Conservation (phyloP, 371 early-diverging fungal species). For the Mucor racemosus region DNA sequence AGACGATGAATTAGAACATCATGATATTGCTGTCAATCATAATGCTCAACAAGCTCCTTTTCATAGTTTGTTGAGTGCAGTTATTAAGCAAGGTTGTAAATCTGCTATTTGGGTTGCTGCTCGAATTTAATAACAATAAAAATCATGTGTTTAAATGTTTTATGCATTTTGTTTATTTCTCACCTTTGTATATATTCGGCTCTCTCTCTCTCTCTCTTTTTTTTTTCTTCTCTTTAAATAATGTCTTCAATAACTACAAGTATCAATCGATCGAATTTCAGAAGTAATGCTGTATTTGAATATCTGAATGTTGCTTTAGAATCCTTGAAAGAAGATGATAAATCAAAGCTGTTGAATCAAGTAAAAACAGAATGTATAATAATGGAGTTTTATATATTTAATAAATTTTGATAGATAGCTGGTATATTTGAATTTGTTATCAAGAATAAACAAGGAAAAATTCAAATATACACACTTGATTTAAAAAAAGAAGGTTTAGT, state of each 20-base stretch:
- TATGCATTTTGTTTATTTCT: background rate
- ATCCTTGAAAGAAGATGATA: background rate
- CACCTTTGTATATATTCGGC: background rate
- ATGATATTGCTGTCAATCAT: conserved; percentile 90
- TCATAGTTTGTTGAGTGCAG: conserved; percentile 68
- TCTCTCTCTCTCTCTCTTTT: background rate
- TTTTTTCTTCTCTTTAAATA: background rate
- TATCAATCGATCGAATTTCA: no score
- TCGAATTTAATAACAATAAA: conserved; percentile 32
- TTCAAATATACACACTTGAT: conserved; percentile 69
- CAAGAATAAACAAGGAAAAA: conserved; percentile 61
- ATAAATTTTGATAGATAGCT: conserved; percentile 26
- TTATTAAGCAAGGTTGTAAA: conserved; percentile 84
- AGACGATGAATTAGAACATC: conserved; percentile 95
- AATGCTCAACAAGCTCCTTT: conserved; percentile 86
- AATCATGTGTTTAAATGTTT: background rate
- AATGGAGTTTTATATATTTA: background rate
- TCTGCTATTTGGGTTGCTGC: conserved; percentile 81
- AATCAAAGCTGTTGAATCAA: background rate
- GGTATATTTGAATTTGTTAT: conserved; percentile 86
- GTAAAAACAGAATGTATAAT: background rate
- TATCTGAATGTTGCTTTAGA: background rate
- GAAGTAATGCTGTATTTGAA: background rate
- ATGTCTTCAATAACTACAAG: background rate
- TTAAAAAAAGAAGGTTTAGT: conserved; percentile 60